Evolutionary conservation across 23 red algal genomes (phyloP).

Genomic region (Gracilaria domingensis): DNA sequence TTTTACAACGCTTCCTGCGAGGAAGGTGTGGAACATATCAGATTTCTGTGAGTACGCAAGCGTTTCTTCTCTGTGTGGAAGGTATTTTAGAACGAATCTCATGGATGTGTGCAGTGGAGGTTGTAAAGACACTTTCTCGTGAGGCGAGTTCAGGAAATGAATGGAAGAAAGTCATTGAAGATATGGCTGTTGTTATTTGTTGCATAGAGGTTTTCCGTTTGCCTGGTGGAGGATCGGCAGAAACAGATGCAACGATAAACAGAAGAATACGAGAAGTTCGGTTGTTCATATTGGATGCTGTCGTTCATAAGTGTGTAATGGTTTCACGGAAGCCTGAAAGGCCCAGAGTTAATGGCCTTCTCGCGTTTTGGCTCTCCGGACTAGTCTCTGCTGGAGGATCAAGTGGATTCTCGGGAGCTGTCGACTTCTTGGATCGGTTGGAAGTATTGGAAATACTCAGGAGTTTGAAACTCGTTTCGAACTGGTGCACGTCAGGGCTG

Average conservation of each 20-base stretch:
- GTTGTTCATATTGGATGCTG: neutral
- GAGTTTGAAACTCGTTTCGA: neutral
- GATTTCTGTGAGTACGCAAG: neutral
- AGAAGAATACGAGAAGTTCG: neutral
- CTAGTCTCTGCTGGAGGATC: neutral
- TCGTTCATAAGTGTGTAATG: neutral
- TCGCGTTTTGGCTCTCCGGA: slow-evolving; percentile 2
- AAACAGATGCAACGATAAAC: neutral
- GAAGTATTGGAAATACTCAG: neutral
- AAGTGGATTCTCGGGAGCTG: neutral
- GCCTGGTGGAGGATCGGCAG: neutral
- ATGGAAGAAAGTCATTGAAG: neutral
- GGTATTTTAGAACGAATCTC: slow-evolving; percentile 1
- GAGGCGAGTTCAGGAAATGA: neutral
- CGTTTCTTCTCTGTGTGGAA: slow-evolving; percentile 8
- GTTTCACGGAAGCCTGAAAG: neutral
- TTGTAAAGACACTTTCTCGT: neutral
- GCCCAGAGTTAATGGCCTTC: neutral
- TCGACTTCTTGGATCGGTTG: neutral
- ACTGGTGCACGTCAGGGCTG: neutral
- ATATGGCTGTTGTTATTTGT: neutral
- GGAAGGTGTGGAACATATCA: neutral
- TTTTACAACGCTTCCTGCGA: neutral
- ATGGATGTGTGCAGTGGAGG: slow-evolving; percentile 12
- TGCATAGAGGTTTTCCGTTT: slow-evolving; percentile 8